These are phyloP conservation scores for Wickerhamiella nectarea DNA, from an alignment of 805 yeast species.

Conservation along the genomic window DNA sequence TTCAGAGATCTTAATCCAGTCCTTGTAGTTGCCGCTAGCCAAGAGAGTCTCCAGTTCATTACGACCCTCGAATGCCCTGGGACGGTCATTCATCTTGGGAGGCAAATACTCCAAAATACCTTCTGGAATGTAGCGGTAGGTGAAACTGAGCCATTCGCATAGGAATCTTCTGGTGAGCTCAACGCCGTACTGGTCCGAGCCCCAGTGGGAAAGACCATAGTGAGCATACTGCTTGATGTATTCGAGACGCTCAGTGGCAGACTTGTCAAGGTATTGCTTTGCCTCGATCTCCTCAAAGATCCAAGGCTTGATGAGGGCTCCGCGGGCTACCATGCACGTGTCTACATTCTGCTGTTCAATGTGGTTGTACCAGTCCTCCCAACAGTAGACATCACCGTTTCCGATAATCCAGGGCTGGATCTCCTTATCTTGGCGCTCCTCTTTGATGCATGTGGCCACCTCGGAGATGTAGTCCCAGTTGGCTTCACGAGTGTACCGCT, in stretches of 20 bases:
- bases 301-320: slow-evolving; percentile 98
- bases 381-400: slow-evolving; percentile 82
- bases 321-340: slow-evolving; percentile 94
- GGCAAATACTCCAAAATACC: slow-evolving; percentile 85
- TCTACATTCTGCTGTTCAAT: slow-evolving; percentile 59
- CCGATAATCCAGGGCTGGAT: slow-evolving; percentile 73
- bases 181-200: slow-evolving; percentile 89
- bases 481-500: slow-evolving; percentile 80
- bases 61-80: slow-evolving; percentile 87
- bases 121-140: slow-evolving; percentile 87
- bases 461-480: slow-evolving; percentile 82
- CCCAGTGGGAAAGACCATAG: slow-evolving; percentile 93
- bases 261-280: slow-evolving; percentile 78
- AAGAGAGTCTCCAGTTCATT: slow-evolving; percentile 81
- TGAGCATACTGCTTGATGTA: slow-evolving; percentile 54
- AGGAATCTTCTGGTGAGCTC: slow-evolving; percentile 75
- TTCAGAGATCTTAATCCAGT: slow-evolving; percentile 93
- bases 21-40: slow-evolving; percentile 72
- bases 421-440: slow-evolving; percentile 43
- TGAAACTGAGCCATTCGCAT: slow-evolving; percentile 89
- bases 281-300: slow-evolving; percentile 89
- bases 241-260: slow-evolving; percentile 78
- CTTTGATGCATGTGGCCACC: slow-evolving; percentile 56
- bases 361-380: slow-evolving; percentile 77
- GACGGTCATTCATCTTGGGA: slow-evolving; percentile 81